These are phyloP conservation scores for Phenoliferia sp. DNA, from an alignment of 1,284 basidiomycete species.

Conservation along the genomic window DNA sequence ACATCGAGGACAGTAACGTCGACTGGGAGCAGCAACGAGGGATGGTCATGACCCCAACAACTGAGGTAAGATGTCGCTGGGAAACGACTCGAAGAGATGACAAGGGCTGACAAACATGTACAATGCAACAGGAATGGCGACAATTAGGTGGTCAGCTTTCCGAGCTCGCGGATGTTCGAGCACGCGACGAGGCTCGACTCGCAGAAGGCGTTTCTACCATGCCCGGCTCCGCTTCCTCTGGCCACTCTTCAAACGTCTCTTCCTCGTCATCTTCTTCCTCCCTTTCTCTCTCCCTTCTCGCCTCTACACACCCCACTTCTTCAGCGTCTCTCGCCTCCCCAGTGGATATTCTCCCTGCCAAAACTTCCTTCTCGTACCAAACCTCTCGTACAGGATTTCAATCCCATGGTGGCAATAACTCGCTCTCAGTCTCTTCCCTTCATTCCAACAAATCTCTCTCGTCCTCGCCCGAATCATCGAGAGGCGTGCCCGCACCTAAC, in stretches of 20 bases:
- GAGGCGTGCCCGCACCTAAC: neutral
- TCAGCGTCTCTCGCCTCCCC: neutral
- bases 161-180: constrained; percentile 18
- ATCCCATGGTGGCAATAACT: neutral
- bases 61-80: constrained; percentile 1
- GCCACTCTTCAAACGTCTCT: neutral
- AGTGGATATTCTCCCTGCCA: neutral
- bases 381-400: constrained; percentile 10
- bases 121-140: constrained; percentile 22
- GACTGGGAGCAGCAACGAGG: constrained; percentile 3
- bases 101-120: neutral
- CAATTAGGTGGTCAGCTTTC: constrained; percentile 24
- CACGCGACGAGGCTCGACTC: constrained; percentile 4
- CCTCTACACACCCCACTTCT: neutral
- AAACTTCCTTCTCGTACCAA: constrained; percentile 27
- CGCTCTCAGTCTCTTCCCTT: neutral
- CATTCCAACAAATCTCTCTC: neutral
- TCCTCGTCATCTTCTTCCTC: neutral
- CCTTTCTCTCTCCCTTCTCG: neutral
- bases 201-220: neutral
- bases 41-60: constrained; percentile 32
- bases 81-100: neutral
- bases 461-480: neutral
- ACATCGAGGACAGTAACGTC: neutral
- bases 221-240: neutral